Evolutionary conservation across 2,329 filamentous ascomycete genomes (phyloP).

Genomic region (Raffaelea albimanens): DNA sequence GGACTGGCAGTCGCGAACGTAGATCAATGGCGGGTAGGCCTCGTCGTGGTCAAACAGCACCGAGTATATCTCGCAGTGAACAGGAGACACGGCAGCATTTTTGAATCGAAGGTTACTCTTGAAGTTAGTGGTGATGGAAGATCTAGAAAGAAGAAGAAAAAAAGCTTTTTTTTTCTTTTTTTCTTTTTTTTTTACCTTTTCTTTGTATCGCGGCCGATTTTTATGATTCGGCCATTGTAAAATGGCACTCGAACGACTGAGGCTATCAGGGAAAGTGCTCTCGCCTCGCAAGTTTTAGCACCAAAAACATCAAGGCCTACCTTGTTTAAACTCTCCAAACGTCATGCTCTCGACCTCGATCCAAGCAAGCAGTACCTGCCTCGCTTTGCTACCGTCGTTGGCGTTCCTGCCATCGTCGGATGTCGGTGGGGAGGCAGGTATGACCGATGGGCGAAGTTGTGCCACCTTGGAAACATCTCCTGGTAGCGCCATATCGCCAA

Average conservation of each 20-base stretch:
- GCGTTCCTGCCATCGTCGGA: no score
- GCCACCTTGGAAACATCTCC: no score
- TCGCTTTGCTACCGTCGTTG: no score
- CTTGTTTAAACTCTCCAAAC: conserved; percentile 10
- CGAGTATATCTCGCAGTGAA: conserved; percentile 47
- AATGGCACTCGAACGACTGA: conserved; percentile 11
- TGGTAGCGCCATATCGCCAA: no score
- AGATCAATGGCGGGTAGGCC: conserved; percentile 26
- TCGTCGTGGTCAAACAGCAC: conserved; percentile 34
- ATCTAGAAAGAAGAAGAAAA: no score
- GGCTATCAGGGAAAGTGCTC: not conserved
- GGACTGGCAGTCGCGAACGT: conserved; percentile 47
- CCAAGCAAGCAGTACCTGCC: no score
- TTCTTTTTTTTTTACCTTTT: conserved; percentile 22
- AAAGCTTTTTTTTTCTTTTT: no score
- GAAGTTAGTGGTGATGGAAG: no score
- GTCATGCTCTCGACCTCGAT: conserved; percentile 4
- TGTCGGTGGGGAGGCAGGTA: no score
- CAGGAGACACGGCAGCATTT: conserved; percentile 34
- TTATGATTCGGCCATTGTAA: conserved; percentile 9
- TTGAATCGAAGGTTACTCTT: conserved; percentile 33
- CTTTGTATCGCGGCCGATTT: conserved; percentile 18
- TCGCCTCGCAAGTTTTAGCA: no score
- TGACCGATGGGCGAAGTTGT: no score
- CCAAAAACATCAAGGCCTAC: not conserved